A percentile compares a stretch with the other conserved stretches of the same genome.
phyloP scores from a whole-genome alignment of 2,329 filamentous ascomycete genomes.

The Raffaelea ambrosiae region DNA sequence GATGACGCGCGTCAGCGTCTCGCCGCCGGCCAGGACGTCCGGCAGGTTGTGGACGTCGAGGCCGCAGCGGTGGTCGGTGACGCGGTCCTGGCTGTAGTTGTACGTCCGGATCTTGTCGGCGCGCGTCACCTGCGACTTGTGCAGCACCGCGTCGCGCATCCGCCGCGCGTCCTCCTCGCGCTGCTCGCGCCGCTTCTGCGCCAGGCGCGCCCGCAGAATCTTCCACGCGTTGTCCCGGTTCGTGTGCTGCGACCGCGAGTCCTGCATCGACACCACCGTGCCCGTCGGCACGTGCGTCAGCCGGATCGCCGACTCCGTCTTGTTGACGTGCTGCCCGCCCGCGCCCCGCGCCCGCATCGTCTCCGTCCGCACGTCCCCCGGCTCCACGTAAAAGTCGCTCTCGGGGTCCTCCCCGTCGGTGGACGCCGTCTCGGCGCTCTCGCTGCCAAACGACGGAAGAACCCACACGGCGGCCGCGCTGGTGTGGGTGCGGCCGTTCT shows the following conservation, averaged over 20 bases:
- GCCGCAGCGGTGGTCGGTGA: slow-evolving; percentile 81
- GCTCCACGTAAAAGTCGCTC: slow-evolving; percentile 85
- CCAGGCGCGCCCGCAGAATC: slow-evolving; percentile 71
- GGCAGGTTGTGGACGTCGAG: slow-evolving; percentile 72
- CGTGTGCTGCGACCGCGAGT: slow-evolving; percentile 79
- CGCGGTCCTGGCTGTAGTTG: slow-evolving; percentile 66
- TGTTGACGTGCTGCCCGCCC: slow-evolving; percentile 97
- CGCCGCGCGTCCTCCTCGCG: slow-evolving; percentile 71
- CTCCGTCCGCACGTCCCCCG: slow-evolving; percentile 72
- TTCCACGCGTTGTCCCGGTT: slow-evolving; percentile 87
- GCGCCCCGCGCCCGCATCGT: slow-evolving; percentile 89
- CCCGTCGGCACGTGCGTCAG: slow-evolving; percentile 85
- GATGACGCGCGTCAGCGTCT: slow-evolving; percentile 67
- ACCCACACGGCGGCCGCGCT: slow-evolving; percentile 90
- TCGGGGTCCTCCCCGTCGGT: slow-evolving; percentile 68
- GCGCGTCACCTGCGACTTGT: slow-evolving; percentile 73
- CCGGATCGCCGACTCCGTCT: slow-evolving; percentile 90
- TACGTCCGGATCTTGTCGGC: slow-evolving; percentile 94
- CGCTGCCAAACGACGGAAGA: slow-evolving; percentile 61
- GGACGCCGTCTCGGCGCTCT: slow-evolving; percentile 13
- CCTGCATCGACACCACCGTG: slow-evolving; percentile 84
- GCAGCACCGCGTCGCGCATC: slow-evolving; percentile 69
- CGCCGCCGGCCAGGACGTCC: slow-evolving; percentile 66
- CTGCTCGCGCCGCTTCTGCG: slow-evolving; percentile 69
- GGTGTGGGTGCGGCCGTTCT: slow-evolving; percentile 84